A percentile compares a stretch with the other conserved stretches of the same genome.
Evolutionary conservation across 2,329 filamentous ascomycete genomes (phyloP).

Genomic region (Neopestalotiopsis sp.): DNA sequence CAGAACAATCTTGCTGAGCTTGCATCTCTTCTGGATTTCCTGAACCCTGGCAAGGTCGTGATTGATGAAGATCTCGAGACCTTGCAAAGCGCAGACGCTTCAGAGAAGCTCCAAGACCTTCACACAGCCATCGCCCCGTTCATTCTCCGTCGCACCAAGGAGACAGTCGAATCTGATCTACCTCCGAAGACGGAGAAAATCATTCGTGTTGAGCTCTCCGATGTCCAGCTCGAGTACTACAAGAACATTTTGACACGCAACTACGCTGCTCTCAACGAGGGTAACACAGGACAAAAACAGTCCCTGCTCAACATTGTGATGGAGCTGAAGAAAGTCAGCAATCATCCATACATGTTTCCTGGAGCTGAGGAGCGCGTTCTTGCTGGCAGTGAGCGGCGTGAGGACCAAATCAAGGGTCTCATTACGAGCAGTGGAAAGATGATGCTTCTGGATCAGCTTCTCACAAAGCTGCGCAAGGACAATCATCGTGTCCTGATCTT

Average conservation of each 20-base stretch:
- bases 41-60: conserved; percentile 91
- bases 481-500: conserved; percentile 97
- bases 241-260: conserved; percentile 98
- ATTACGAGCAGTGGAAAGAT: conserved; percentile 99
- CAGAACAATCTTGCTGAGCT: conserved; percentile 96
- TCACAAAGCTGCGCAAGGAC: conserved; percentile 91
- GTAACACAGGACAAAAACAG: conserved; percentile 88
- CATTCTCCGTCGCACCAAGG: conserved; percentile 94
- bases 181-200: conserved; percentile 99
- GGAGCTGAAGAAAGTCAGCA: conserved; percentile 99
- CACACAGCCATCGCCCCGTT: conserved; percentile 89
- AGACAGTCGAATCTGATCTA: conserved; percentile 95
- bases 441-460: conserved; percentile 97
- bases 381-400: conserved; percentile 78
- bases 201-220: conserved; percentile 94
- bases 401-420: conserved; percentile 89
- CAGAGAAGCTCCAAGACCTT: conserved; percentile 84
- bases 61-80: conserved; percentile 91
- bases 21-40: conserved; percentile 90
- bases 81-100: conserved; percentile 78
- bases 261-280: conserved; percentile 91
- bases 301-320: conserved; percentile 98
- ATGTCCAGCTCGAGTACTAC: conserved; percentile 97
- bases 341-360: conserved; percentile 97
- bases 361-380: conserved; percentile 91